Conservation (phyloP, 2,329 filamentous ascomycete species). For the Rosellinia necatrix region DNA sequence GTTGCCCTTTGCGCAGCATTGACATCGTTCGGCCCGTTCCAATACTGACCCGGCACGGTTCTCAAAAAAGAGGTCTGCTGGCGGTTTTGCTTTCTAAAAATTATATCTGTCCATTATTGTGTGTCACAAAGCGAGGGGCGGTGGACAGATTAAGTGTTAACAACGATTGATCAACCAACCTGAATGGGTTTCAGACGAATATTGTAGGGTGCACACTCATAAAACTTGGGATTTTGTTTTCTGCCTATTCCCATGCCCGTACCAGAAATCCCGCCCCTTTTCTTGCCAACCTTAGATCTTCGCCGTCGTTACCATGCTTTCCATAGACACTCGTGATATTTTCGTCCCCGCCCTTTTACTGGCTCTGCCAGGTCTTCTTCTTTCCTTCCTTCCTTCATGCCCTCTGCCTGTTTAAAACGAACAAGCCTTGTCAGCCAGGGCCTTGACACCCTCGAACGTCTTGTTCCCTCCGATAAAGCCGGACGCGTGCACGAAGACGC, state of each 20-base stretch:
- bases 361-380: background rate
- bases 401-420: slow-evolving; percentile 41
- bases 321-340: background rate
- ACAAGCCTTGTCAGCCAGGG: slow-evolving; percentile 81
- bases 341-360: background rate
- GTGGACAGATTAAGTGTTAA: background rate
- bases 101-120: background rate
- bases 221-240: background rate
- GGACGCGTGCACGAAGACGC: slow-evolving; percentile 90
- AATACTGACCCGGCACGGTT: background rate
- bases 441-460: slow-evolving; percentile 83
- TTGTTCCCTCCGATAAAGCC: slow-evolving; percentile 97
- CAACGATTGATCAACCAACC: background rate
- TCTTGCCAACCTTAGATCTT: background rate
- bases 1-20: background rate
- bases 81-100: background rate
- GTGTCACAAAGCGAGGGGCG: background rate
- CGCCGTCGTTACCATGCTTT: background rate
- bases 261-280: background rate
- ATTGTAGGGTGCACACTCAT: background rate
- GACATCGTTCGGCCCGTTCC: background rate
- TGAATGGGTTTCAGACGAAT: background rate
- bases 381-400: no score
- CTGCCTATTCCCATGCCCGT: slow-evolving; percentile 15
- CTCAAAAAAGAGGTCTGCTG: background rate